These are phyloP conservation scores for Uncinocarpus reesii DNA, from an alignment of 2,329 filamentous ascomycete genomes.

Conservation along the genomic window DNA sequence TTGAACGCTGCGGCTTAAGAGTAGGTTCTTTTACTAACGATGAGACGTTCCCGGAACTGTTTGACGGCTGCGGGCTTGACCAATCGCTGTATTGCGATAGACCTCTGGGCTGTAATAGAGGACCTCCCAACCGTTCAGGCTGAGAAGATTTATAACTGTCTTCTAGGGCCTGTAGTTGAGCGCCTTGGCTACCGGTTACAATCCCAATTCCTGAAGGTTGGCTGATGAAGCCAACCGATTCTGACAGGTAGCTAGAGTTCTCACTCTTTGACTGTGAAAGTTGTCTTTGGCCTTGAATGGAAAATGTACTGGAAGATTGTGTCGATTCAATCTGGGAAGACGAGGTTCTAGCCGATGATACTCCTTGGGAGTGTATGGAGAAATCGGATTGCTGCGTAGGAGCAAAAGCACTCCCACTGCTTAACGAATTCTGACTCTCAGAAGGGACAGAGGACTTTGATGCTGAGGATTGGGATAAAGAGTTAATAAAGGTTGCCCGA, in stretches of 20 bases:
- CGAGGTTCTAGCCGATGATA: conserved; percentile 11
- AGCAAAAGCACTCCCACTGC: conserved; percentile 9
- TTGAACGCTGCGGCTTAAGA: background rate
- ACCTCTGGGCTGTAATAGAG: background rate
- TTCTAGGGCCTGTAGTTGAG: background rate
- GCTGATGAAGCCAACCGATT: background rate
- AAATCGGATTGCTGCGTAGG: conserved; percentile 4
- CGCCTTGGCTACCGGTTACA: background rate
- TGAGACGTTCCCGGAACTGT: background rate
- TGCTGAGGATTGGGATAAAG: conserved; percentile 6
- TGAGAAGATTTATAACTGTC: background rate
- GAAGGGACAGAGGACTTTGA: conserved; percentile 12
- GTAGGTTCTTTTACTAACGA: background rate
- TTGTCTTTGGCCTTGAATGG: conserved; percentile 5
- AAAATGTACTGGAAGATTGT: conserved; percentile 6
- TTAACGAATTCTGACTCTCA: background rate
- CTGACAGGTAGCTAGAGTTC: background rate
- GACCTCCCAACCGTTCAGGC: background rate
- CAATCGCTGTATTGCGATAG: background rate
- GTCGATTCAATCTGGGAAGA: conserved; percentile 8
- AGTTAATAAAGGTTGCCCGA: background rate
- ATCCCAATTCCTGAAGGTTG: background rate
- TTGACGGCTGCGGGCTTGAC: background rate
- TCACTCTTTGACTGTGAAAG: background rate
- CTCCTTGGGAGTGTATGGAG: conserved; percentile 7